A percentile compares a stretch with the other conserved stretches of the same genome.
Evolutionary conservation across 2,329 filamentous ascomycete species (phyloP).

Genomic region (Ophidiomyces ophidiicola): DNA sequence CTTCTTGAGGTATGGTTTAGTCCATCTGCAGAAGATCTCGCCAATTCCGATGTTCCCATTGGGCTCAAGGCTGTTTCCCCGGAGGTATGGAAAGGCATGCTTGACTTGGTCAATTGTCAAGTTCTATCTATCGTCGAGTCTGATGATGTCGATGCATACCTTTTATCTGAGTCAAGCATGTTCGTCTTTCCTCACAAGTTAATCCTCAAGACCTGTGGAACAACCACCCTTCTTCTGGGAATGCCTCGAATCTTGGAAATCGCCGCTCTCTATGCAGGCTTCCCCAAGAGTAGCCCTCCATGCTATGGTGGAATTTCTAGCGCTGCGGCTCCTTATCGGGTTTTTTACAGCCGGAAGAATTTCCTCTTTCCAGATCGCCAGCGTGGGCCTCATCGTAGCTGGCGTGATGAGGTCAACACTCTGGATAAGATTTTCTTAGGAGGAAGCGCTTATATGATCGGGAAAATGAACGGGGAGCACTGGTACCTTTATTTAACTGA

Average conservation of each 20-base stretch:
- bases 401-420: constrained; percentile 88
- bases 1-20: constrained; percentile 97
- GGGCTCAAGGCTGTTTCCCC: constrained; percentile 77
- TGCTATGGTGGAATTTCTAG: constrained; percentile 55
- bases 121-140: constrained; percentile 89
- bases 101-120: constrained; percentile 97
- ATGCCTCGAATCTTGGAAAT: constrained; percentile 87
- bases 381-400: constrained; percentile 87
- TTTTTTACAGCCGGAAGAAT: constrained; percentile 99
- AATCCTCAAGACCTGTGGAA: constrained; percentile 96
- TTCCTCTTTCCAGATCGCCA: constrained; percentile 93
- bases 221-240: constrained; percentile 81
- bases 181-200: constrained; percentile 99
- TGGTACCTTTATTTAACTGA: constrained; percentile 98
- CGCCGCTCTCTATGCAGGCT: constrained; percentile 76
- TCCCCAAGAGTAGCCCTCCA: constrained; percentile 62
- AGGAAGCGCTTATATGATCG: constrained; percentile 97
- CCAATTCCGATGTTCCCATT: constrained; percentile 54
- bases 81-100: constrained; percentile 89
- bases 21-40: constrained; percentile 60
- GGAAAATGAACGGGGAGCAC: constrained; percentile 99
- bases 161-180: constrained; percentile 98
- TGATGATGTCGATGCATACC: constrained; percentile 87
- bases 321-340: constrained; percentile 78
- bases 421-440: constrained; percentile 83